phyloP scores from a whole-genome alignment of 148 eudicot species.

The Silene uniflora region DNA sequence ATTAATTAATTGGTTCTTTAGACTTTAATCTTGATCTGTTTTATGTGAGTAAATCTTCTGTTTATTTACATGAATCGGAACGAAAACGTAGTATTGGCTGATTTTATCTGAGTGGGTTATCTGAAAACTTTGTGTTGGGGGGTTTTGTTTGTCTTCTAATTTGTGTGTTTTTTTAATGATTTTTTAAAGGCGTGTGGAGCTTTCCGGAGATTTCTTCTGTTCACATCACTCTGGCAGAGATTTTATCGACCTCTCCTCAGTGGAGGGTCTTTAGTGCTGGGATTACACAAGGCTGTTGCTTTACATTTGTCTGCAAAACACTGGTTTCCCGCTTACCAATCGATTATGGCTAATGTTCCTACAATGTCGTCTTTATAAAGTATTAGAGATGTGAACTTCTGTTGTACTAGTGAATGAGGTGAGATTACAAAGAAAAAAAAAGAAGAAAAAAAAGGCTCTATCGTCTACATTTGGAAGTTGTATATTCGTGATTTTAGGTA shows the following conservation, averaged over 20 bases:
- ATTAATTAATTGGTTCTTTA: not conserved
- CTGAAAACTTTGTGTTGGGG: not conserved
- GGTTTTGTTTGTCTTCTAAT: conserved; percentile 4
- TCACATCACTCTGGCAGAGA: conserved; percentile 66
- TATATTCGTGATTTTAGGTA: conserved; percentile 2
- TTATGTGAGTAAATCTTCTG: not conserved
- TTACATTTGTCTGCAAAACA: conserved; percentile 34
- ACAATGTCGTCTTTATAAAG: conserved; percentile 10
- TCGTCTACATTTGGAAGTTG: not conserved
- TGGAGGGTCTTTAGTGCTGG: conserved; percentile 36
- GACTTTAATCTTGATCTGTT: no score
- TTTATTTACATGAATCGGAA: not conserved
- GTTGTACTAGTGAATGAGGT: conserved; percentile 6
- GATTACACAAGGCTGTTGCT: conserved; percentile 23
- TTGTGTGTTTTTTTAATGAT: not conserved
- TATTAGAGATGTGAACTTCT: conserved; percentile 24
- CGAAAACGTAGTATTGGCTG: conserved; percentile 6
- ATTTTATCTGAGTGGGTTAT: conserved; percentile 7
- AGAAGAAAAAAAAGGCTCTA: not conserved
- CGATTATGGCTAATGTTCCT: conserved; percentile 78
- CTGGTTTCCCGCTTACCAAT: conserved; percentile 61
- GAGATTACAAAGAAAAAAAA: not conserved
- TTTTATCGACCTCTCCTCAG: conserved; percentile 35
- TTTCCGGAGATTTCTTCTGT: conserved; percentile 37
- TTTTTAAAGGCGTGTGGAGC: conserved; percentile 22